Conservation (phyloP, 2,329 filamentous ascomycete genomes). For the Alternaria angustiovoidea region DNA sequence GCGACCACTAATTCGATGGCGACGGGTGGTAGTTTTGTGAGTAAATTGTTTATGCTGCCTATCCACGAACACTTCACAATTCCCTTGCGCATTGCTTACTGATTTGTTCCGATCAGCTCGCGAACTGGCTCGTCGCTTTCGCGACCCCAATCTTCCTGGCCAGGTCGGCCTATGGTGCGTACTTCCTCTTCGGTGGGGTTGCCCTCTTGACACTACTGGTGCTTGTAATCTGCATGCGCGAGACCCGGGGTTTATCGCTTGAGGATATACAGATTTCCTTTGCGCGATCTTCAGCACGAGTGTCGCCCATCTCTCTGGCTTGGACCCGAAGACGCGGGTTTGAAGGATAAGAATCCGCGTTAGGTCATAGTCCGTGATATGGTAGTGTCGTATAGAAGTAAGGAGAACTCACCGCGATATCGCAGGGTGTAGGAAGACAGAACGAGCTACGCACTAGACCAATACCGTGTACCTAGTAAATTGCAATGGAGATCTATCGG, state of each 20-base stretch:
- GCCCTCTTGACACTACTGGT: not conserved
- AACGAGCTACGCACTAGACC: no score
- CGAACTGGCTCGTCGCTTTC: not conserved
- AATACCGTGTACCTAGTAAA: no score
- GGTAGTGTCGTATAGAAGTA: no score
- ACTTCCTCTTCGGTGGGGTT: not conserved
- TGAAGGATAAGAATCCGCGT: no score
- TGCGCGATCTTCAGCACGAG: not conserved
- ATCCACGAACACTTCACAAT: accelerated
- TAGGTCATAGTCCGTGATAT: no score
- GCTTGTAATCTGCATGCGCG: not conserved
- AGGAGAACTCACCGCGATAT: no score
- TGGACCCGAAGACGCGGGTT: not conserved
- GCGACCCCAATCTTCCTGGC: not conserved
- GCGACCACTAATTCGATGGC: not conserved
- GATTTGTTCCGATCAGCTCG: not conserved
- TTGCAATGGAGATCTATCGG: no score
- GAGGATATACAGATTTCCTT: not conserved
- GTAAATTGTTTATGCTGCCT: not conserved
- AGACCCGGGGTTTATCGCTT: not conserved
- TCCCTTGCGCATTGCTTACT: not conserved
- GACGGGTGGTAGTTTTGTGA: not conserved
- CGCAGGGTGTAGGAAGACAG: no score
- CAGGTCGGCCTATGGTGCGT: not conserved
- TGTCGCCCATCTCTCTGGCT: not conserved